Evolutionary conservation across 129 eudicot genomes (phyloP), one percentile per base, ranked within the genome.

Genomic region (Lactuca sativa): DNA sequence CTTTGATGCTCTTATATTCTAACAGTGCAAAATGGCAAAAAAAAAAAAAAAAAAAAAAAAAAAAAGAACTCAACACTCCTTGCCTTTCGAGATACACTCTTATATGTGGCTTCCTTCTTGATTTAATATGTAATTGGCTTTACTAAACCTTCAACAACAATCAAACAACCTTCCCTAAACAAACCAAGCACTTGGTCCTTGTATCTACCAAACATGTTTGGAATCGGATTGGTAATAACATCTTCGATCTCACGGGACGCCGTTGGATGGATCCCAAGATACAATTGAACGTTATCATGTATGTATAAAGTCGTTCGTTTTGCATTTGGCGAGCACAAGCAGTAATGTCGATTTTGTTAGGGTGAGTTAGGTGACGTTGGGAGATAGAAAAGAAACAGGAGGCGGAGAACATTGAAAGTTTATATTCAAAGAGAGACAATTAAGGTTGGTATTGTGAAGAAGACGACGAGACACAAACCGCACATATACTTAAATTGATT

Each of bases 81-180:
- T 3, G 99, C 99, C 73, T 89, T 90, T 40, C 64, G 80, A 0
- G 87, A 66, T 5, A 83, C 86, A 40, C 75, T 77, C 73, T 73
- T 78, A 5, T 74, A 77, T 12, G 52, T n/a, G 0, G 30, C 80
- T 11, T 76, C 80, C 33, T 56, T 75, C 74, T 47, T 80, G 14
- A 81, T 78, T 17, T 82, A 72, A 11, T 87, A 90, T 0, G 89
- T 76, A 34, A 87, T 66, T 7, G 93, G 92, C 70, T 77, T 83
- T 11, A 93, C 81, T 61, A 93, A 90, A 47, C 99, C 99, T 66
- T 93, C 99, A 34, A 93, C 99, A 11, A 93, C 99, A 32, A 90
- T 97, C 9, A 95, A 93, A 64, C 90, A 95, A 0, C 95, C 99
- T 62, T 93, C 99, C 18, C 97, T 73, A 37, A 93, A 90, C 77